phyloP scores from a whole-genome alignment of 2,329 filamentous ascomycete species.

The Aspergillus pseudoglaucus region DNA sequence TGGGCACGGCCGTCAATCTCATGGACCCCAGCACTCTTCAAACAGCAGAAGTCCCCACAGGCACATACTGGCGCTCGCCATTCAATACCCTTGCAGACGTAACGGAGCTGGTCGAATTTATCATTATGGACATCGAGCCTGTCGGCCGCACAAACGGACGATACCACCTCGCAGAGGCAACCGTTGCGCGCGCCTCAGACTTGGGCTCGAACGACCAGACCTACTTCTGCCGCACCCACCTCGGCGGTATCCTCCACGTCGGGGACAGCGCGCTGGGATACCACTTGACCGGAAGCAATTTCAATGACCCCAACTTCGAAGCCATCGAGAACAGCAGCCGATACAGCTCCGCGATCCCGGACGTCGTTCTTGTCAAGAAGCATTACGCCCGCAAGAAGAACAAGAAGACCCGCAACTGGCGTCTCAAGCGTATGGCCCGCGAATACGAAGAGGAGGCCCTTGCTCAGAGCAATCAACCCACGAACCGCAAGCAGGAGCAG shows the following conservation, averaged over 20 bases:
- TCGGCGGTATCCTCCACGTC: constrained; percentile 75
- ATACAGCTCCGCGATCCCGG: constrained; percentile 73
- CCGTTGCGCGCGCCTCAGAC: constrained; percentile 79
- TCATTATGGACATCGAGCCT: constrained; percentile 89
- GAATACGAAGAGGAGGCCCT: constrained; percentile 66
- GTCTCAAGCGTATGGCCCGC: constrained; percentile 84
- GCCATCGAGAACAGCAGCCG: constrained; percentile 70
- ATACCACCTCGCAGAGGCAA: constrained; percentile 78
- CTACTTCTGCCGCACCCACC: constrained; percentile 84
- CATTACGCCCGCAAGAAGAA: constrained; percentile 83
- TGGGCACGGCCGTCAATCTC: constrained; percentile 84
- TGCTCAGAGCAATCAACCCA: constrained; percentile 30
- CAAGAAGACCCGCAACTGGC: constrained; percentile 80
- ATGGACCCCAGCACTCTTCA: constrained; percentile 88
- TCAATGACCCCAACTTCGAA: constrained; percentile 83
- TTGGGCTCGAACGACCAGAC: constrained; percentile 78
- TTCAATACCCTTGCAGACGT: constrained; percentile 80
- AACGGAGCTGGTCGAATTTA: constrained; percentile 80
- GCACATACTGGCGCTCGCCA: constrained; percentile 84
- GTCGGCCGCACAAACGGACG: constrained; percentile 69
- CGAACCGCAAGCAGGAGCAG: constrained; percentile 44
- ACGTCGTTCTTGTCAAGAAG: constrained; percentile 96
- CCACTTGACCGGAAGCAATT: constrained; percentile 79
- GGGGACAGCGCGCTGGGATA: constrained; percentile 97
- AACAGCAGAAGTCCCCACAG: constrained; percentile 73